Evolutionary conservation across 768 basidiomycete genomes (phyloP).

Genomic region (Lanmaoa pseudosensibilis): DNA sequence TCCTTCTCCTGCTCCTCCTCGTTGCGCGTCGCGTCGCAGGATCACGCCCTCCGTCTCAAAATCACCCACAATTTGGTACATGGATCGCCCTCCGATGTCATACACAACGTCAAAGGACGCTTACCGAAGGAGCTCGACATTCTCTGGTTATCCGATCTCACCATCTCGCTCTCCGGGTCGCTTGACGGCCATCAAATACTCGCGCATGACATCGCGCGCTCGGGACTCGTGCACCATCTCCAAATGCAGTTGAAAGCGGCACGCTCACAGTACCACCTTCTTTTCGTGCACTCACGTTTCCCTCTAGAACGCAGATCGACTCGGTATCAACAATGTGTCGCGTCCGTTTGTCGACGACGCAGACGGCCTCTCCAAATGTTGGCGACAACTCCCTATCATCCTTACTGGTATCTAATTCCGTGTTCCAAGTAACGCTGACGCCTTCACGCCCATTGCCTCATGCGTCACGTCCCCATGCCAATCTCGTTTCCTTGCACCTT

Average conservation of each 20-base stretch:
- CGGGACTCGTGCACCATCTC: slow-evolving; percentile 52
- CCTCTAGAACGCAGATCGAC: slow-evolving; percentile 55
- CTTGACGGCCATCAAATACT: slow-evolving; percentile 45
- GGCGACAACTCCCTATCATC: slow-evolving; percentile 10
- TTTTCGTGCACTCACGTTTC: slow-evolving; percentile 11
- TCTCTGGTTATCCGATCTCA: slow-evolving; percentile 47
- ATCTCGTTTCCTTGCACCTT: slow-evolving; percentile 40
- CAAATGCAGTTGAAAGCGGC: slow-evolving; percentile 52
- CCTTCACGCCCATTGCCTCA: slow-evolving; percentile 38
- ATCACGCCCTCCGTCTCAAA: slow-evolving; percentile 46
- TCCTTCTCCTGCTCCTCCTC: slow-evolving; percentile 32
- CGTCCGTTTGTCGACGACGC: slow-evolving; percentile 46
- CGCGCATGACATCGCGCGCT: slow-evolving; percentile 42
- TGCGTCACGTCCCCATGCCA: slow-evolving; percentile 27
- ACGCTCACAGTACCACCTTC: slow-evolving; percentile 14
- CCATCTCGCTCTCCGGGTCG: slow-evolving; percentile 54
- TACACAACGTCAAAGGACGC: slow-evolving; percentile 35
- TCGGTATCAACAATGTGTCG: slow-evolving; percentile 63
- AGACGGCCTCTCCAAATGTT: slow-evolving; percentile 44
- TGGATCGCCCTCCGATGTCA: slow-evolving; percentile 30
- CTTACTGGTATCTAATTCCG: slow-evolving; percentile 7
- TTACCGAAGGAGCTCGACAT: slow-evolving; percentile 46
- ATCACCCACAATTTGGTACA: slow-evolving; percentile 45
- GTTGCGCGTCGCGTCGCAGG: slow-evolving; percentile 45
- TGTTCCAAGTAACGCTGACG: slow-evolving; percentile 40